Percentiles rank a stretch among this genome's conserved stretches.
phyloP scores from a whole-genome alignment of 2,329 filamentous ascomycete genomes.

The Massarina eburnea region DNA sequence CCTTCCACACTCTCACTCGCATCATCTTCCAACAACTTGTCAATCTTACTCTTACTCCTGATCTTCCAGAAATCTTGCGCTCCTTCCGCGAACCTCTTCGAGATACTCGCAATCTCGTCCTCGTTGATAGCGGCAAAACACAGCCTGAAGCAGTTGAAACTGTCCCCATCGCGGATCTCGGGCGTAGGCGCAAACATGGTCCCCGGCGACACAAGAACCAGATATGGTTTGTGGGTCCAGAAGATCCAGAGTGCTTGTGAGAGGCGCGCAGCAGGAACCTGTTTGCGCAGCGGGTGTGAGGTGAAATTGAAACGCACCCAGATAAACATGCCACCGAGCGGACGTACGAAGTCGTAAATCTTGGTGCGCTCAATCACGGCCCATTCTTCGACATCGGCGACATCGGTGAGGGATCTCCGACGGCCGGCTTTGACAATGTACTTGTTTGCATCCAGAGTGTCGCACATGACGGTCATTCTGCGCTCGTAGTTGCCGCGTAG shows the following conservation, averaged over 20 bases:
- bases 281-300: conserved; percentile 67
- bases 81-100: conserved; percentile 66
- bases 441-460: conserved; percentile 68
- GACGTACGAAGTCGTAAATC: conserved; percentile 76
- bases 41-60: conserved; percentile 65
- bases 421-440: conserved; percentile 65
- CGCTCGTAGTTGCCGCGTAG: conserved; percentile 81
- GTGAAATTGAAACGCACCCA: conserved; percentile 77
- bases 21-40: conserved; percentile 57
- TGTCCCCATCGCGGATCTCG: conserved; percentile 58
- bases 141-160: conserved; percentile 73
- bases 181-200: conserved; percentile 70
- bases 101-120: conserved; percentile 65
- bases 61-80: conserved; percentile 77
- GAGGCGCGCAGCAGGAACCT: conserved; percentile 59
- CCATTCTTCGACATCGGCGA: conserved; percentile 59
- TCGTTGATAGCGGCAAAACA: conserved; percentile 86
- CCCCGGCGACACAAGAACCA: conserved; percentile 72
- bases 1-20: conserved; percentile 29
- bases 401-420: conserved; percentile 34
- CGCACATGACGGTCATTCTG: conserved; percentile 80
- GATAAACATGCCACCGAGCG: conserved; percentile 87
- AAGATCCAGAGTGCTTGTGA: conserved; percentile 69
- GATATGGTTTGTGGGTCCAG: conserved; percentile 68
- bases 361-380: conserved; percentile 72